Base-by-base conservation (phyloP, 2,329 filamentous ascomycete species). In the Zarea fungicola region DNA sequence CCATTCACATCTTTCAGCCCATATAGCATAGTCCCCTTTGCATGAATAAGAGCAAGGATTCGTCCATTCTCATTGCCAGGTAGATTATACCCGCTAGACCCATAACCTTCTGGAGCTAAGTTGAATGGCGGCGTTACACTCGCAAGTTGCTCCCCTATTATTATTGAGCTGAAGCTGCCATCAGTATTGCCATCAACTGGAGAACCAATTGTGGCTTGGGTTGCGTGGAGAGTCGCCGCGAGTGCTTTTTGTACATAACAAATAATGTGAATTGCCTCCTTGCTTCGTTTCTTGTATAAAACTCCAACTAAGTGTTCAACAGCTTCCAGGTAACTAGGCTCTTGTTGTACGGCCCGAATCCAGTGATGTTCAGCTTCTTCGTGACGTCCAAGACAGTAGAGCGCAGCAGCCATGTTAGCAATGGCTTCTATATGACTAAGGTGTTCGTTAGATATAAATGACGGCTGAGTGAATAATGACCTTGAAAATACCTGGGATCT, bases 11-110 rank as follows among this genome's bases (percentile, higher is more conserved):
- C 85, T 39, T 92, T 92, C 25, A 95, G 71, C 22, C 88, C 83
- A 67, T 99, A 99, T 2, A 97, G 76, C 85, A 97, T 95, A 54
- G 97, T 97, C n/a, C 92, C 93, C 66, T 97, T 99, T 18, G 92
- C 91, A 67, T 99, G 93, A 34, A 97, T 83, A 14, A 99, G 76
- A n/a, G 90, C 87, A 37, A 99, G 77, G 60, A 99, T 89, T 52
- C 93, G 82, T 8, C 92, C 93, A 62, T 96, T 97, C 57, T 99
- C 93, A 36, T 79, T 82, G 2, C 85, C 90, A 5, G 90, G 80
- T 36, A 99, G 84, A 13, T 83, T 80, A 65, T 95, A 97, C 14
- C 90, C 91, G 64, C 88, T 93, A 4, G 84, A 85, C 1, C 40
- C 40, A 22, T 42, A 42, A 11, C 29, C 42, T 19, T 83, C 86